Evolutionary conservation across 139 green algal species (phyloP).

Genomic region (Chlamydomonas sp.): DNA sequence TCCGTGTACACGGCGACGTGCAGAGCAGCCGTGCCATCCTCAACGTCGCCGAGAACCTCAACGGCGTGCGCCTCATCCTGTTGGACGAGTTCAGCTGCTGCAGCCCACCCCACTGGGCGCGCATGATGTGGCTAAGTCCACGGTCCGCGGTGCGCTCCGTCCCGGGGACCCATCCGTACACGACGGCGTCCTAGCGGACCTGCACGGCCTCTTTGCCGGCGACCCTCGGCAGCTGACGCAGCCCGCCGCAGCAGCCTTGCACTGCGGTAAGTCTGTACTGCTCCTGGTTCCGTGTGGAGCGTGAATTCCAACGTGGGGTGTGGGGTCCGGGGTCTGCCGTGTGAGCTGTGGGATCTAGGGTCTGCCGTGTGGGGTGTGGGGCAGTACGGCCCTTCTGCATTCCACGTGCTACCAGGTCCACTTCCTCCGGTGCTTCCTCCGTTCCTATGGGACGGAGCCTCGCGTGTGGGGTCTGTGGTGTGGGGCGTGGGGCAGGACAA

Average conservation of each 20-base stretch:
- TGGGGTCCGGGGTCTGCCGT: too few relatives aligned
- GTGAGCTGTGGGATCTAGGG: too few relatives aligned
- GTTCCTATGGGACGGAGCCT: too few relatives aligned
- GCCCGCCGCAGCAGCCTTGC: background rate
- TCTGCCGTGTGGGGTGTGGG: too few relatives aligned
- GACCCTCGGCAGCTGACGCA: slow-evolving; percentile 9
- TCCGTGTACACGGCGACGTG: background rate
- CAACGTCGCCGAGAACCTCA: background rate
- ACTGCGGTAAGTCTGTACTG: background rate
- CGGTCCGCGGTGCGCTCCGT: background rate
- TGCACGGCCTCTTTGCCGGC: background rate
- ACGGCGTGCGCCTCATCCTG: slow-evolving; percentile 1
- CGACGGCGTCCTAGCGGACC: background rate
- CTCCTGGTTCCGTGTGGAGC: background rate
- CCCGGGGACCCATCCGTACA: background rate
- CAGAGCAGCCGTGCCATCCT: too few relatives aligned
- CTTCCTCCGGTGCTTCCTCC: too few relatives aligned
- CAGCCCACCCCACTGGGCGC: background rate
- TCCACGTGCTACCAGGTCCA: too few relatives aligned
- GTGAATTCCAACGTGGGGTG: background rate
- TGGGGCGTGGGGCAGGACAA: too few relatives aligned
- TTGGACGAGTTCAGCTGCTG: slow-evolving; percentile 14
- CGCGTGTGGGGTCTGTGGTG: too few relatives aligned
- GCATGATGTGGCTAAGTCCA: background rate
- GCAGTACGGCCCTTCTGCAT: too few relatives aligned